Conservation (phyloP, 305 asterid genomes). For the Fraxinus xanthoxyloides region DNA sequence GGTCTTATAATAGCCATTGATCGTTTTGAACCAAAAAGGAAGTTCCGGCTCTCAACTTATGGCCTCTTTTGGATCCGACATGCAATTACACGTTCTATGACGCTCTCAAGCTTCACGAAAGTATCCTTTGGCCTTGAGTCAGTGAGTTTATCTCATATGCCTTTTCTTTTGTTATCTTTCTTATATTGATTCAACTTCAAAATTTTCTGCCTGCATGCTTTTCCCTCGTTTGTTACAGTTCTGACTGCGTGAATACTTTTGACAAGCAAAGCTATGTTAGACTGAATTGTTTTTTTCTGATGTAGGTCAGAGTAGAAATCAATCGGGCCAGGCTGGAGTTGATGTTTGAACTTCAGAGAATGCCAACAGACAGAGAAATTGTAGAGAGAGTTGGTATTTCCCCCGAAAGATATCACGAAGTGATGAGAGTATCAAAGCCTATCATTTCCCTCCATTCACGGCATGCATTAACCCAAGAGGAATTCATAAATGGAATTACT, state of each 20-base stretch:
- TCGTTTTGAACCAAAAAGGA: conserved; percentile 79
- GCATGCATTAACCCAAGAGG: conserved; percentile 68
- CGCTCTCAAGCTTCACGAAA: conserved; percentile 82
- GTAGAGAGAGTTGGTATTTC: conserved; percentile 54
- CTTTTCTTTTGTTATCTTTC: neutral
- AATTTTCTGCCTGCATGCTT: neutral
- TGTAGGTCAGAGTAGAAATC: conserved; percentile 67
- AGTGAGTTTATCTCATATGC: conserved; percentile 40
- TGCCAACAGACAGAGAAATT: conserved; percentile 61
- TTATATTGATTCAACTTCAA: neutral
- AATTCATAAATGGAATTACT: conserved; percentile 62
- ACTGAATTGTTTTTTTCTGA: conserved; percentile 13
- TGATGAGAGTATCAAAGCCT: conserved; percentile 68
- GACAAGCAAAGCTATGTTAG: neutral
- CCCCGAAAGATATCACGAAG: conserved; percentile 65
- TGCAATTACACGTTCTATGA: conserved; percentile 77
- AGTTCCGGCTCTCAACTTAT: conserved; percentile 72
- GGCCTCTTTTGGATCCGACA: conserved; percentile 93
- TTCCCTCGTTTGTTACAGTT: neutral
- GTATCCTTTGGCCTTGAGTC: conserved; percentile 90
- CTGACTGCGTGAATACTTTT: neutral
- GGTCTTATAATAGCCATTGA: conserved; percentile 87
- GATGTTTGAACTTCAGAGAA: conserved; percentile 52
- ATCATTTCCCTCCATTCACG: conserved; percentile 63
- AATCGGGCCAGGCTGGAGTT: conserved; percentile 59